Conservation (phyloP, 495 filamentous ascomycete genomes). For the Tuber umbilicatum region DNA sequence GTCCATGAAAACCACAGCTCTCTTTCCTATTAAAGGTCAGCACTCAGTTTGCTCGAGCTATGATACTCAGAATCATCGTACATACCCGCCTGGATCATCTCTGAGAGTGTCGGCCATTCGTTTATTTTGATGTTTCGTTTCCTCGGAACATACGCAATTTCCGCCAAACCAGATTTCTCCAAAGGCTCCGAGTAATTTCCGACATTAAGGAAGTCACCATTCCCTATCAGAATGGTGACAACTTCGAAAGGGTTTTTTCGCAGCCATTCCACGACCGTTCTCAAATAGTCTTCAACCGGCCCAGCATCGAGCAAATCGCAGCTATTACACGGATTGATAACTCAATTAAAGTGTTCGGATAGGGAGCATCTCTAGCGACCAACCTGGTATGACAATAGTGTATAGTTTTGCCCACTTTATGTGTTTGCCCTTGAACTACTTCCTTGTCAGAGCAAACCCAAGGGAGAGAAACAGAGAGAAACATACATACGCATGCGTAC, state of each 20-base stretch:
- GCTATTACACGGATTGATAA: conserved; percentile 54
- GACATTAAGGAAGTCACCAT: conserved; percentile 63
- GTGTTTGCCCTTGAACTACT: conserved; percentile 74
- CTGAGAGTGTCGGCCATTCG: conserved; percentile 77
- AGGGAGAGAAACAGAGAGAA: neutral
- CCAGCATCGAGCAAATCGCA: conserved; percentile 77
- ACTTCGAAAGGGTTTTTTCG: conserved; percentile 74
- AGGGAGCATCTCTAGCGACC: neutral
- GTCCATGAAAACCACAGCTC: conserved; percentile 65
- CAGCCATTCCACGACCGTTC: conserved; percentile 65
- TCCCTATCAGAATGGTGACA: conserved; percentile 82
- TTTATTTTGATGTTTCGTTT: conserved; percentile 53
- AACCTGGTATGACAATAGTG: conserved; percentile 50
- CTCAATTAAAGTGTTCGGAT: neutral
- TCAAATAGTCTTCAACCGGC: conserved; percentile 66
- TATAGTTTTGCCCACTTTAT: conserved; percentile 57
- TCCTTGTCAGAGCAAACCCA: neutral
- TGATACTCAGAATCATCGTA: conserved; percentile 51
- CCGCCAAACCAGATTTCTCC: conserved; percentile 58
- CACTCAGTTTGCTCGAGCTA: conserved; percentile 10
- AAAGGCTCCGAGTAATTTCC: conserved; percentile 57
- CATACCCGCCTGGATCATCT: conserved; percentile 62
- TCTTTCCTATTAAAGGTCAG: conserved; percentile 44
- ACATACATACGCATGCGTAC: conserved; percentile 66
- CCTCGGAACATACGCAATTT: conserved; percentile 63